Evolutionary conservation across 305 asterid species (phyloP).

Genomic region (Fraxinus xanthoxyloides): DNA sequence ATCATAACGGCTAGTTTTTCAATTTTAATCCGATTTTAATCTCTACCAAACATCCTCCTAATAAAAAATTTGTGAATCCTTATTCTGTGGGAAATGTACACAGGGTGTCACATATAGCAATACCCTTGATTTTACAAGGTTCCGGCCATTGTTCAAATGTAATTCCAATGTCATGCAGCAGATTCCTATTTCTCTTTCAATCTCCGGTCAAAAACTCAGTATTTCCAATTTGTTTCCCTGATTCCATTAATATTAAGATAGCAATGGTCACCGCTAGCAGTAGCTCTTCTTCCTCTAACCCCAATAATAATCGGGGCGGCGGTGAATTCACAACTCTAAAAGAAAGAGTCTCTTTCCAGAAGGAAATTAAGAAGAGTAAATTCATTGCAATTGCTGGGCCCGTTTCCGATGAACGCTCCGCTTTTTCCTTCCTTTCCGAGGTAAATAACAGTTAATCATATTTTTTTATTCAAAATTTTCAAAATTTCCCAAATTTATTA

Average conservation of each 20-base stretch:
- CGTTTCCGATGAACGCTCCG: constrained; percentile 67
- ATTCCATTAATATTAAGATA: not conserved
- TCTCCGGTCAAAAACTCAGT: constrained; percentile 16
- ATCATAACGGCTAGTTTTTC: no score
- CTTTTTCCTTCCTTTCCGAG: constrained; percentile 73
- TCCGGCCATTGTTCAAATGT: not conserved
- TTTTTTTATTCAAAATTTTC: not conserved
- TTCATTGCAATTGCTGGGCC: constrained; percentile 88
- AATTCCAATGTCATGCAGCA: constrained; percentile 25
- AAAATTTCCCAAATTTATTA: not conserved
- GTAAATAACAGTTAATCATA: constrained; percentile 24
- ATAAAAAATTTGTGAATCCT: no score
- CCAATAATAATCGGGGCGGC: constrained; percentile 22
- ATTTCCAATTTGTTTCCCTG: constrained; percentile 10
- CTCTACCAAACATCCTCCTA: no score
- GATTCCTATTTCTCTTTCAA: not conserved
- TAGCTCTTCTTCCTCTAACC: constrained; percentile 16
- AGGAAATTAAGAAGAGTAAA: constrained; percentile 81
- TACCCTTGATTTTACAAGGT: no score
- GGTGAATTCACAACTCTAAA: constrained; percentile 64
- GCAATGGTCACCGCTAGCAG: constrained; percentile 44
- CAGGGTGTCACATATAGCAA: no score
- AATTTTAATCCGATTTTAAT: no score
- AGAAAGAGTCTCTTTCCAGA: constrained; percentile 61
- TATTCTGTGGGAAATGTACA: no score